These are phyloP conservation scores for Aaosphaeria pasadenensis DNA, from an alignment of 2,329 filamentous ascomycete genomes.

Conservation along the genomic window DNA sequence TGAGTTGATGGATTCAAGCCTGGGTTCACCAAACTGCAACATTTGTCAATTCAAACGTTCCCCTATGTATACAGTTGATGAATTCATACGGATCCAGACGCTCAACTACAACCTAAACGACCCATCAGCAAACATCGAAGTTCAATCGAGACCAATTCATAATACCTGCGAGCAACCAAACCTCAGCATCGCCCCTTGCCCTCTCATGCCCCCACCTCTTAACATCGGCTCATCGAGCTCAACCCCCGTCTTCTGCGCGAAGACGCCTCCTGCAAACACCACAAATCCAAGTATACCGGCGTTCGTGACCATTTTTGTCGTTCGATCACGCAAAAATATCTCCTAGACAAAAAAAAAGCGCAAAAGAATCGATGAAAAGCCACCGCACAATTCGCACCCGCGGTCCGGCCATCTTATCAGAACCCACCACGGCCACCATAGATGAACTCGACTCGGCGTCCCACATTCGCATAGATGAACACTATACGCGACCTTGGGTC, in stretches of 20 bases:
- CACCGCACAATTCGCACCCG: no score
- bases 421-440: no score
- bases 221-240: slow-evolving; percentile 17
- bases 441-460: no score
- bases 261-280: not conserved
- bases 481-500: no score
- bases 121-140: slow-evolving; percentile 3
- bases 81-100: slow-evolving; percentile 15
- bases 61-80: not conserved
- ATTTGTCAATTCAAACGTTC: slow-evolving; percentile 1
- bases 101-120: slow-evolving; percentile 10
- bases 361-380: no score
- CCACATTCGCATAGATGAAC: no score
- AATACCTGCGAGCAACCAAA: slow-evolving; percentile 15
- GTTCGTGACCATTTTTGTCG: no score
- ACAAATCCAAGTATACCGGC: slow-evolving; percentile 16
- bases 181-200: slow-evolving; percentile 16
- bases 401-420: no score
- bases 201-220: slow-evolving; percentile 11
- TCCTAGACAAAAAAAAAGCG: no score
- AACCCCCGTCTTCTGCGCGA: slow-evolving; percentile 9
- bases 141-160: slow-evolving; percentile 1
- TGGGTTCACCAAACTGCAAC: slow-evolving; percentile 15
- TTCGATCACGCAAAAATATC: no score
- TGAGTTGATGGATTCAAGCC: slow-evolving; percentile 15